Conservation (phyloP, 106 monocot genomes). For the Narthecium ossifragum region DNA sequence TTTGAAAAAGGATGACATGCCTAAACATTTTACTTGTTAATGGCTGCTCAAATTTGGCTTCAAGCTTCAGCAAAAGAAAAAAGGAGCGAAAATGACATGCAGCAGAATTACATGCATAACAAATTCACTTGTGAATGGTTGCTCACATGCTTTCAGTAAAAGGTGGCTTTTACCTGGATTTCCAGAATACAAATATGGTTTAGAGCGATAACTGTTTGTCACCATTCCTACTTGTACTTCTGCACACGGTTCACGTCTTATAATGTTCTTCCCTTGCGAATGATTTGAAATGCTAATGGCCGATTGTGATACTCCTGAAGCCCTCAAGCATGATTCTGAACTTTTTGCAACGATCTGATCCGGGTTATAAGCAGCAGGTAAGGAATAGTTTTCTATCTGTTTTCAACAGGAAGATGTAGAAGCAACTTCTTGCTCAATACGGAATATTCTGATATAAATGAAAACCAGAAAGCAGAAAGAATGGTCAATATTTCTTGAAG, state of each 20-base stretch:
- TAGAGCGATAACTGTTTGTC: not conserved
- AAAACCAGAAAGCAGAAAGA: not conserved
- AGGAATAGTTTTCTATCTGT: not conserved
- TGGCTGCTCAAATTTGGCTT: not conserved
- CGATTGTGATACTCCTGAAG: not conserved
- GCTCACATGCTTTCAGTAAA: not conserved
- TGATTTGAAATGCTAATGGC: conserved; percentile 8
- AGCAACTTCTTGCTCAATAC: not conserved
- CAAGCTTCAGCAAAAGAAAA: not conserved
- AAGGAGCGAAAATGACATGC: not conserved
- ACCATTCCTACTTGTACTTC: conserved; percentile 1
- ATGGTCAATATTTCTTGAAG: not conserved
- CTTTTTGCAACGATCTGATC: conserved; percentile 10
- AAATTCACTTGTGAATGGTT: not conserved
- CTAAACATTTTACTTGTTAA: not conserved
- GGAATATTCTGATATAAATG: not conserved
- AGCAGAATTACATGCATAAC: not conserved
- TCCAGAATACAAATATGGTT: conserved; percentile 8
- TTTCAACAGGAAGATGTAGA: not conserved
- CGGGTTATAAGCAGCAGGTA: not conserved
- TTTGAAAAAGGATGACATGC: not conserved
- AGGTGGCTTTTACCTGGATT: conserved; percentile 3
- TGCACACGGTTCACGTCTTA: not conserved
- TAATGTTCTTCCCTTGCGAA: not conserved
- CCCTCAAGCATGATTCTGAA: not conserved